Conservation (phyloP, 2,329 filamentous ascomycete species). For the Ophiostoma ulmi region DNA sequence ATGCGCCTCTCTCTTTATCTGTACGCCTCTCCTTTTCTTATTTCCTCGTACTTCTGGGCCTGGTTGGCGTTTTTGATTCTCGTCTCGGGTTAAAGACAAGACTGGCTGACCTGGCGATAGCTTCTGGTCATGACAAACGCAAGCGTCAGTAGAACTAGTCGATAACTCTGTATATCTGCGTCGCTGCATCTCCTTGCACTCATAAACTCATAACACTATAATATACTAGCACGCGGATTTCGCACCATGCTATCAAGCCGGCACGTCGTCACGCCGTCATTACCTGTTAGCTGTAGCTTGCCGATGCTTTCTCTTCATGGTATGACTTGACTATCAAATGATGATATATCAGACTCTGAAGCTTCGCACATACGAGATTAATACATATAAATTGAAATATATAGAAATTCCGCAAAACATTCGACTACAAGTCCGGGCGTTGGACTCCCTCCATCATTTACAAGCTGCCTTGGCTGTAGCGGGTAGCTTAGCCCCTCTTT, state of each 20-base stretch:
- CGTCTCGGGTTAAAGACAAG: not conserved
- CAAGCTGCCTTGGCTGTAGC: not conserved
- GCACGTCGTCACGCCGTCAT: not conserved
- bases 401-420: not conserved
- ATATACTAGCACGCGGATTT: not conserved
- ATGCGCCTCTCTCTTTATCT: not conserved
- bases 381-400: too few species aligned
- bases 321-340: too few species aligned
- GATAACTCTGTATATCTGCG: not conserved
- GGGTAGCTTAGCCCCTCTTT: not conserved
- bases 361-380: too few species aligned
- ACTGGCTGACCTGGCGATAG: not conserved
- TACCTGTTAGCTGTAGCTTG: not conserved
- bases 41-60: not conserved
- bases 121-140: not conserved
- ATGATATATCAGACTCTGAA: too few species aligned
- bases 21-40: not conserved
- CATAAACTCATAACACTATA: not conserved
- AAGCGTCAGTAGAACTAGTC: not conserved
- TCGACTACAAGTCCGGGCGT: not conserved
- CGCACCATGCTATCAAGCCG: not conserved
- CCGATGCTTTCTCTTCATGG: not conserved
- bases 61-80: slow-evolving; percentile 5
- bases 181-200: not conserved
- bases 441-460: not conserved